A percentile compares a stretch with the other conserved stretches of the same genome.
Conservation (phyloP, 441 rosid genomes). For the Erysimum pusillum region DNA sequence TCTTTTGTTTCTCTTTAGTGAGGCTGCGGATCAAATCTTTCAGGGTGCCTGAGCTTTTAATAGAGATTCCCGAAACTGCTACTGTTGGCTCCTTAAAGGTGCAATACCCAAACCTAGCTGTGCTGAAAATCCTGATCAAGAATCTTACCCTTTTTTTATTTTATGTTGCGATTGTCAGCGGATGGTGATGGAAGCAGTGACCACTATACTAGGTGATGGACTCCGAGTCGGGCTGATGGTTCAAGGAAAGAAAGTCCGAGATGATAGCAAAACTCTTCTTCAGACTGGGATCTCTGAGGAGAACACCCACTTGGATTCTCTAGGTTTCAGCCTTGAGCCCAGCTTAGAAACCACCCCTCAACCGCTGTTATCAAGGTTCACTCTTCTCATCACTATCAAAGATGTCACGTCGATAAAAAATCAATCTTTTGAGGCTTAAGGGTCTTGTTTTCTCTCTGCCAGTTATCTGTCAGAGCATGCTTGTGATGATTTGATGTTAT, state of each 20-base stretch:
- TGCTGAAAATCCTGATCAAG: conserved; percentile 10
- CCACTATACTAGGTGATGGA: conserved; percentile 81
- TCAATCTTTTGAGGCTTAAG: conserved; percentile 11
- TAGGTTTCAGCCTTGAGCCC: conserved; percentile 95
- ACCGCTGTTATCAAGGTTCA: conserved; percentile 63
- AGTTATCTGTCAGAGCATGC: conserved; percentile 61
- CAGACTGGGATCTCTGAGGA: conserved; percentile 89
- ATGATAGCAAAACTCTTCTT: conserved; percentile 84
- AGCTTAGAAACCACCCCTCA: conserved; percentile 54
- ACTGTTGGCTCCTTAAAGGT: conserved; percentile 97
- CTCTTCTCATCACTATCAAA: conserved; percentile 22
- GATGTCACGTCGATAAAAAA: neutral
- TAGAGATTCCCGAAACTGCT: conserved; percentile 92
- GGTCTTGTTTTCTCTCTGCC: conserved; percentile 32
- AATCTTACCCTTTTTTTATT: conserved; percentile 11
- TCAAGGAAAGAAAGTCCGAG: conserved; percentile 92
- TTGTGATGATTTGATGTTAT: conserved; percentile 36
- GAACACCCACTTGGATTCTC: conserved; percentile 62
- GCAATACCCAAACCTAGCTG: conserved; percentile 31
- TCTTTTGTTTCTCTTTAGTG: conserved; percentile 63
- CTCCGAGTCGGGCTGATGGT: conserved; percentile 82
- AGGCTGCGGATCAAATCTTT: conserved; percentile 94
- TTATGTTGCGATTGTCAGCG: conserved; percentile 54
- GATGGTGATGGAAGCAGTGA: conserved; percentile 94
- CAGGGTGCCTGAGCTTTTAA: conserved; percentile 90